Conservation (phyloP, 768 basidiomycete species). For the Neoboletus magnificus region DNA sequence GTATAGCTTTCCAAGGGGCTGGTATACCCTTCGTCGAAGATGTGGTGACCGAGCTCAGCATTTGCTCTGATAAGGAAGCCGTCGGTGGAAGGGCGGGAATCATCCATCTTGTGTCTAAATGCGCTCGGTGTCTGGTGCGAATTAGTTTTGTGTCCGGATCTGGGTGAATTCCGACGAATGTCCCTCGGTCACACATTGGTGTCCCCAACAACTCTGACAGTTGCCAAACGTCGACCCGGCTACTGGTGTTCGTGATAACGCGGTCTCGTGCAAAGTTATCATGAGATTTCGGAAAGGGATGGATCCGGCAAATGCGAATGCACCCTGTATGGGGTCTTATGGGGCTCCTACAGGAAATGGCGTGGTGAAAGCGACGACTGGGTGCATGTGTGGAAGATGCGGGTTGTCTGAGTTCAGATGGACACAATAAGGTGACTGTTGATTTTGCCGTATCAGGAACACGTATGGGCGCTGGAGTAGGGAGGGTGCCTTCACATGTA, state of each 20-base stretch:
- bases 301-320: conserved; percentile 45
- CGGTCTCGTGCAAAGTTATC: conserved; percentile 72
- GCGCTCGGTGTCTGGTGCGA: conserved; percentile 66
- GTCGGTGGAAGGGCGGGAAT: conserved; percentile 13
- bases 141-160: conserved; percentile 18
- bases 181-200: neutral
- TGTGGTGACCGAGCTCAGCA: conserved; percentile 56
- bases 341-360: conserved; percentile 52
- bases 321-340: conserved; percentile 68
- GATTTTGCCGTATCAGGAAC: neutral
- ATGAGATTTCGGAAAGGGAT: conserved; percentile 69
- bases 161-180: neutral
- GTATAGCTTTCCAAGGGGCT: conserved; percentile 63
- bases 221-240: conserved; percentile 68
- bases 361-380: conserved; percentile 55
- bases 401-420: conserved; percentile 15
- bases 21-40: conserved; percentile 73
- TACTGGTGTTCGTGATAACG: conserved; percentile 64
- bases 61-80: conserved; percentile 38
- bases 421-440: neutral
- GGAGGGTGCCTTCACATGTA: neutral
- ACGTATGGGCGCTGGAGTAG: neutral
- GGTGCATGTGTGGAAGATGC: conserved; percentile 48
- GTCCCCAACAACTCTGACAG: conserved; percentile 34
- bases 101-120: conserved; percentile 63